Base-by-base conservation (phyloP, 768 basidiomycete genomes). In the Hericium alpestre region DNA sequence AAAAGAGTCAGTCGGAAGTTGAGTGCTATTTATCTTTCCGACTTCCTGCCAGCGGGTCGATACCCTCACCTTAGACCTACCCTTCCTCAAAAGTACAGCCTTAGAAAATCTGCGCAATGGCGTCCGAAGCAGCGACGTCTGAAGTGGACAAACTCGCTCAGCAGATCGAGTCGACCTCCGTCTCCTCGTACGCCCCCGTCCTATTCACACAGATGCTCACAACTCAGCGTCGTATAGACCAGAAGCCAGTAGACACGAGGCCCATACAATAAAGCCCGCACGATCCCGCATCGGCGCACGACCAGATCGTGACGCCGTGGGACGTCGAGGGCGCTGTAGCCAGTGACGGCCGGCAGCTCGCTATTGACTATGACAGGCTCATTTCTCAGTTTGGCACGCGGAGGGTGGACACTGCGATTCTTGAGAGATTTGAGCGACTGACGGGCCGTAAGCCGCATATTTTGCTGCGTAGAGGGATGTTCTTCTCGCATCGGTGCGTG, bases 351-450 rank as follows among this genome's bases (percentile, higher is more conserved):
- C 86, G 88, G 65, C 86, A 96, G 73, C 84, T 84, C 56, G 93
- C 82, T 53, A 97, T 98, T 71, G 90, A 99, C 73, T 99, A 99
- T 65, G 90, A 95, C 73, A 97, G 96, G 75, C 80, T 98, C 59
- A 76, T 97, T 56, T 81, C 81, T 65, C 90, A 96, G 69, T 99
- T 99, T 66, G 96, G 96, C 49, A 97, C 96, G 11, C 82, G 86
- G 50, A 74, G 82, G 56, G 76, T 98, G 61, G 87, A 94, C 63
- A 67, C 74, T 2, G 84, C 81, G 22, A 70, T 99, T 47, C 74
- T 99, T 18, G 83, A 85, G 59, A 81, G 96, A 27, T 99, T 99
- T 64, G 93, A 98, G 73, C 81, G 79, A 50, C 71, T 98, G 54
- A 98, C 96, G 9, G 95, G 95, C 4, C 79, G 82, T 56, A 82